A percentile compares a stretch with the other conserved stretches of the same genome.
Conservation (phyloP, 2,329 filamentous ascomycete genomes). For the Claviceps humidiphila region DNA sequence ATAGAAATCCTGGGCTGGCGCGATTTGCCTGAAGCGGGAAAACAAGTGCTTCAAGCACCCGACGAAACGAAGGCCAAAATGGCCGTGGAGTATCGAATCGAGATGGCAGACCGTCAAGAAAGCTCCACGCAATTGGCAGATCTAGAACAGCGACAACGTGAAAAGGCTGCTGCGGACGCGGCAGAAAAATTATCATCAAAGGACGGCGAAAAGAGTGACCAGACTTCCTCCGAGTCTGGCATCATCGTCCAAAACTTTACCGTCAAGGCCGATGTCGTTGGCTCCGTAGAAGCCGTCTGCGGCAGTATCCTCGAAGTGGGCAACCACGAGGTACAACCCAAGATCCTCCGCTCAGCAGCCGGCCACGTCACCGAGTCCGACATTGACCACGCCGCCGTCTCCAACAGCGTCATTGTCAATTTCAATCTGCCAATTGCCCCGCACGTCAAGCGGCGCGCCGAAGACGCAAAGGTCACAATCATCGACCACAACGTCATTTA, state of each 20-base stretch:
- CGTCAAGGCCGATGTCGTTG: conserved; percentile 84
- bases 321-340: conserved; percentile 68
- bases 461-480: conserved; percentile 58
- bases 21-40: conserved; percentile 67
- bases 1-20: conserved; percentile 94
- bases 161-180: conserved; percentile 30
- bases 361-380: conserved; percentile 77
- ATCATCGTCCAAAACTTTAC: conserved; percentile 60
- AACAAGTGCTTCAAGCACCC: conserved; percentile 71
- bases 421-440: conserved; percentile 68
- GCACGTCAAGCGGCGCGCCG: conserved; percentile 56
- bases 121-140: conserved; percentile 73
- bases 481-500: conserved; percentile 83
- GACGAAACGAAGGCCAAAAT: conserved; percentile 66
- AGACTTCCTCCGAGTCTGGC: conserved; percentile 24
- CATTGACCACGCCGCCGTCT: conserved; percentile 70
- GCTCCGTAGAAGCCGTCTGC: conserved; percentile 82
- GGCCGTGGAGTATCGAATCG: conserved; percentile 63
- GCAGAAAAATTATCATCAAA: conserved; percentile 16
- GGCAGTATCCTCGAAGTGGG: conserved; percentile 66
- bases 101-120: conserved; percentile 56
- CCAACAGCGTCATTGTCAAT: conserved; percentile 64
- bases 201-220: conserved; percentile 20
- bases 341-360: conserved; percentile 63
- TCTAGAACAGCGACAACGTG: conserved; percentile 48